Evolutionary conservation across 805 yeast genomes (phyloP).

Genomic region (Candida maesae): DNA sequence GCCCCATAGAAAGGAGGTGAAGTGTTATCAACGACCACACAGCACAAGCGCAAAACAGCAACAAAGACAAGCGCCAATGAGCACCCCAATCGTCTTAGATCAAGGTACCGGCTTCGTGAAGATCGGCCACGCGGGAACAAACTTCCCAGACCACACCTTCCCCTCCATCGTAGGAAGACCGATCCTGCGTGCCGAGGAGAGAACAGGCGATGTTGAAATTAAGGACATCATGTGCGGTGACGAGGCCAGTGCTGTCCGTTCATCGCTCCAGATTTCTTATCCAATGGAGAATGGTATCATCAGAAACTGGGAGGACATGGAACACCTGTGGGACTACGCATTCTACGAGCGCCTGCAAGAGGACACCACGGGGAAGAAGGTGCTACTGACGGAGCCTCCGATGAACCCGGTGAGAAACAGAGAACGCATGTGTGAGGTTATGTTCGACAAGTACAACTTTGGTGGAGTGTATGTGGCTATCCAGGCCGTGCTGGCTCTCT

Average conservation of each 20-base stretch:
- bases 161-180: conserved; percentile 98
- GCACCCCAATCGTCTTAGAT: conserved; percentile 64
- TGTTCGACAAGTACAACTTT: conserved; percentile 88
- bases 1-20: conserved; percentile 8
- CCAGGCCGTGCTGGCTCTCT: conserved; percentile 96
- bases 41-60: not conserved
- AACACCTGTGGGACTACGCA: conserved; percentile 96
- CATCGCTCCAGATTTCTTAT: conserved; percentile 87
- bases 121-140: conserved; percentile 94
- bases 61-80: conserved; percentile 16
- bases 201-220: conserved; percentile 70
- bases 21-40: not conserved
- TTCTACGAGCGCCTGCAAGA: conserved; percentile 87
- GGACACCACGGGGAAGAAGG: conserved; percentile 74
- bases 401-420: conserved; percentile 91
- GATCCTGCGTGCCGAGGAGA: conserved; percentile 93
- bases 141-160: conserved; percentile 95
- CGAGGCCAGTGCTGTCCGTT: conserved; percentile 88
- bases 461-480: conserved; percentile 94
- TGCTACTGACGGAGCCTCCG: conserved; percentile 94
- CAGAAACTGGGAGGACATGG: conserved; percentile 98
- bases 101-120: conserved; percentile 99
- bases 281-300: conserved; percentile 99
- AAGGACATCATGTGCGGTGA: conserved; percentile 98
- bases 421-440: conserved; percentile 85